Evolutionary conservation across 768 basidiomycete genomes (phyloP).

Genomic region (Boletus edulis): DNA sequence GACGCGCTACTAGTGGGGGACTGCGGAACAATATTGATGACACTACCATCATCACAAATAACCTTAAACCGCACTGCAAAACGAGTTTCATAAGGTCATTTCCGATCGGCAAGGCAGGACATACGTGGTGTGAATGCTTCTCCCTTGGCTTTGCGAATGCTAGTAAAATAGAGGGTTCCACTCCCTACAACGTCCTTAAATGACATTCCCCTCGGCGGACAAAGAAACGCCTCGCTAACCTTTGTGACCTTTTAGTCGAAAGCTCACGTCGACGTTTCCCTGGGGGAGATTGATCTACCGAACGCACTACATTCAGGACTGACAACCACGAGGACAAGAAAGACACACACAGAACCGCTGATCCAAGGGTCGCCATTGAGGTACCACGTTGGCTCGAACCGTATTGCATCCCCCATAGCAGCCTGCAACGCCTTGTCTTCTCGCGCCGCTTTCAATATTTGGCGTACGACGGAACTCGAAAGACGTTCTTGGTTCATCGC

Average conservation of each 20-base stretch:
- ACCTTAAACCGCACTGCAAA: conserved; percentile 62
- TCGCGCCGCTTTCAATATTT: conserved; percentile 59
- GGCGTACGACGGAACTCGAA: conserved; percentile 70
- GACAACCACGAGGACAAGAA: neutral
- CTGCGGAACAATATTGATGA: conserved; percentile 35
- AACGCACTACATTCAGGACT: neutral
- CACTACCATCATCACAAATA: conserved; percentile 58
- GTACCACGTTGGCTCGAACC: conserved; percentile 42
- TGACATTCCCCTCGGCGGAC: neutral
- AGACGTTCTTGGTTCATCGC: conserved; percentile 78
- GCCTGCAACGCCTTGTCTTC: conserved; percentile 49
- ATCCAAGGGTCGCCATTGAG: conserved; percentile 76
- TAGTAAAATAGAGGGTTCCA: conserved; percentile 82
- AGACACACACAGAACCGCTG: conserved; percentile 59
- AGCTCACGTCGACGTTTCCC: conserved; percentile 76
- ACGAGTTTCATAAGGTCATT: neutral
- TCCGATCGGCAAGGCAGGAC: neutral
- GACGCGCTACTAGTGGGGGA: neutral
- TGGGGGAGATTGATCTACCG: conserved; percentile 67
- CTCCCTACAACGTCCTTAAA: conserved; percentile 40
- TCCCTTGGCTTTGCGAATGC: conserved; percentile 74
- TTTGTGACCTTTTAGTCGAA: conserved; percentile 70
- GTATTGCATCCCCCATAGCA: conserved; percentile 57
- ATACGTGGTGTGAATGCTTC: conserved; percentile 64
- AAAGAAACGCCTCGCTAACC: conserved; percentile 37